These are phyloP conservation scores for Aspergillus diversus DNA, from an alignment of 495 filamentous ascomycete genomes.

Conservation along the genomic window DNA sequence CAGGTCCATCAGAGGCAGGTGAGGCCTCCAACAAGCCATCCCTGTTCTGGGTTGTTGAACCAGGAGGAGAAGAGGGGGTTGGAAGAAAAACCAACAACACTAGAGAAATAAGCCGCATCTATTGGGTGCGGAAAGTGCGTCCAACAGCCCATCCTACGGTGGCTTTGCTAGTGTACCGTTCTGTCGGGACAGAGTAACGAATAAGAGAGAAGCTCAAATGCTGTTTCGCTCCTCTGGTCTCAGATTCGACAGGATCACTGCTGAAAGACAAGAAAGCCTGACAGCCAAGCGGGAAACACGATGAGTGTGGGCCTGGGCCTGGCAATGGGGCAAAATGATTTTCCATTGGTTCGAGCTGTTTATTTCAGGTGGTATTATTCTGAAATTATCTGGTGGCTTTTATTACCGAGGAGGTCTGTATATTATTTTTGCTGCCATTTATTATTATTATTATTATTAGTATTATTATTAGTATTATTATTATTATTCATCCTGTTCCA, in stretches of 20 bases:
- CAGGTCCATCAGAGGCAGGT: constrained; percentile 10
- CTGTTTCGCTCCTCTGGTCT: constrained; percentile 27
- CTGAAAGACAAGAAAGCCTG: constrained; percentile 23
- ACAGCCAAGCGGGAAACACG: constrained; percentile 27
- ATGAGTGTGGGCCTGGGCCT: constrained; percentile 25
- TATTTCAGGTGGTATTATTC: background rate
- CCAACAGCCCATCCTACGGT: constrained; percentile 28
- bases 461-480: background rate
- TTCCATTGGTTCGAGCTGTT: background rate
- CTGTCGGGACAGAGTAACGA: constrained; percentile 27
- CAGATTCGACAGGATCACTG: constrained; percentile 23
- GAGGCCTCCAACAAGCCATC: background rate
- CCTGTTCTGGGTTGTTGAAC: constrained; percentile 7
- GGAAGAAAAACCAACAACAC: constrained; percentile 28
- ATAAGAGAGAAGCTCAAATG: constrained; percentile 26
- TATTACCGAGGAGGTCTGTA: background rate
- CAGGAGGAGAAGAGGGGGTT: constrained; percentile 9
- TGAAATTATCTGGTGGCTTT: background rate
- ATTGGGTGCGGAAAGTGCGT: constrained; percentile 29
- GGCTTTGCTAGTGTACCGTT: constrained; percentile 30
- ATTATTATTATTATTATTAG: background rate
- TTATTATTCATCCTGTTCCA: background rate
- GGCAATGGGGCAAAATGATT: constrained; percentile 5
- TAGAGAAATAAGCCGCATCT: constrained; percentile 1
- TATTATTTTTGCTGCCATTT: background rate